Evolutionary conservation across 192 early-diverging fungal genomes (phyloP).

Genomic region (Neocallimastix lanati): DNA sequence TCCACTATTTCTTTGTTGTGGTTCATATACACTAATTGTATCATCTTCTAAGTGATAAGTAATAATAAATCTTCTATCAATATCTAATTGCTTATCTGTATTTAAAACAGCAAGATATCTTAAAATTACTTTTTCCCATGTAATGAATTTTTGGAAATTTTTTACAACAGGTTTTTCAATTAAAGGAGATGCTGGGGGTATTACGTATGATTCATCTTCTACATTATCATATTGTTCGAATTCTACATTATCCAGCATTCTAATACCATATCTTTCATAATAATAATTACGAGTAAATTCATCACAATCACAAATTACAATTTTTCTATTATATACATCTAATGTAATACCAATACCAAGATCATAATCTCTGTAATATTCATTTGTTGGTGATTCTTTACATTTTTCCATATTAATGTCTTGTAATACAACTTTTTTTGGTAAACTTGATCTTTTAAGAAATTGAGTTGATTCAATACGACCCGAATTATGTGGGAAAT

Average conservation of each 20-base stretch:
- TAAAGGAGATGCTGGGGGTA: neutral
- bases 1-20: neutral
- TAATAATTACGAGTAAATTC: conserved; percentile 3
- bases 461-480: neutral
- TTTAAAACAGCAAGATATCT: neutral
- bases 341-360: conserved; percentile 1
- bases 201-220: neutral
- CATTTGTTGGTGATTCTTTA: neutral
- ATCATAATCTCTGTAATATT: conserved; percentile 2
- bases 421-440: neutral
- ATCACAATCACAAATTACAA: conserved; percentile 3
- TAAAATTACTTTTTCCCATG: neutral
- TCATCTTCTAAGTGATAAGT: conserved; percentile 1
- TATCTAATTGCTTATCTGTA: neutral
- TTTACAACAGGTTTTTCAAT: neutral
- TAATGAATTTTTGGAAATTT: neutral
- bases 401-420: neutral
- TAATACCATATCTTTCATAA: conserved; percentile 1
- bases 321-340: conserved; percentile 1
- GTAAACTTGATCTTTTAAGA: conserved; percentile 1
- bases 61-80: conserved; percentile 1
- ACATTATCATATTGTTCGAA: neutral
- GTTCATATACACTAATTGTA: conserved; percentile 2
- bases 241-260: neutral
- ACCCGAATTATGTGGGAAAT: neutral